phyloP scores from a whole-genome alignment of 257 asterid genomes.

The Eucommia ulmoides region DNA sequence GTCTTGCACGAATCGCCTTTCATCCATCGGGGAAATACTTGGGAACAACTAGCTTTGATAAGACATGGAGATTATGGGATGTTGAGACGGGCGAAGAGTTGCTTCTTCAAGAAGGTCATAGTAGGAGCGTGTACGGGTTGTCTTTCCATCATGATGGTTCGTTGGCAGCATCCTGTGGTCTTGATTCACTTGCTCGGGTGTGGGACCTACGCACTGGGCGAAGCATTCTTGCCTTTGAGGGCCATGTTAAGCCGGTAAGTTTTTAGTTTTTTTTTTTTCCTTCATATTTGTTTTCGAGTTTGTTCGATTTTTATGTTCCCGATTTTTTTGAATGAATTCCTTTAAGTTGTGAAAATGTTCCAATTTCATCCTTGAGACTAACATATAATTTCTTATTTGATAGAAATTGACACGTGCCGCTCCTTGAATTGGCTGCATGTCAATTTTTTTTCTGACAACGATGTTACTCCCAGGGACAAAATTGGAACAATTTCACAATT shows the following conservation, averaged over 20 bases:
- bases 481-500: too few relatives aligned
- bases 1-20: slow-evolving; percentile 84
- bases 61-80: slow-evolving; percentile 96
- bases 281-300: too few relatives aligned
- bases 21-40: slow-evolving; percentile 90
- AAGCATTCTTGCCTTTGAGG: slow-evolving; percentile 85
- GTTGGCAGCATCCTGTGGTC: slow-evolving; percentile 86
- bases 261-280: too few relatives aligned
- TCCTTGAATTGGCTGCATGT: too few relatives aligned
- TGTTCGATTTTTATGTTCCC: too few relatives aligned
- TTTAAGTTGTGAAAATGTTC: too few relatives aligned
- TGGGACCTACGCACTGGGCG: slow-evolving; percentile 95
- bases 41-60: slow-evolving; percentile 89
- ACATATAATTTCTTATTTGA: too few relatives aligned
- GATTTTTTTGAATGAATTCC: too few relatives aligned
- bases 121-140: slow-evolving; percentile 87
- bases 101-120: slow-evolving; percentile 97
- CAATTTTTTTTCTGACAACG: too few relatives aligned
- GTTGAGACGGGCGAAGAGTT: slow-evolving; percentile 91
- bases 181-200: slow-evolving; percentile 87
- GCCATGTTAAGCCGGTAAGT: slow-evolving; percentile 89
- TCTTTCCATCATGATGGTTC: slow-evolving; percentile 87
- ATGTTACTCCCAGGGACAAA: too few relatives aligned
- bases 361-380: too few relatives aligned
- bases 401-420: too few relatives aligned